Conservation (phyloP, 148 eudicot genomes). For the Silene conica region DNA sequence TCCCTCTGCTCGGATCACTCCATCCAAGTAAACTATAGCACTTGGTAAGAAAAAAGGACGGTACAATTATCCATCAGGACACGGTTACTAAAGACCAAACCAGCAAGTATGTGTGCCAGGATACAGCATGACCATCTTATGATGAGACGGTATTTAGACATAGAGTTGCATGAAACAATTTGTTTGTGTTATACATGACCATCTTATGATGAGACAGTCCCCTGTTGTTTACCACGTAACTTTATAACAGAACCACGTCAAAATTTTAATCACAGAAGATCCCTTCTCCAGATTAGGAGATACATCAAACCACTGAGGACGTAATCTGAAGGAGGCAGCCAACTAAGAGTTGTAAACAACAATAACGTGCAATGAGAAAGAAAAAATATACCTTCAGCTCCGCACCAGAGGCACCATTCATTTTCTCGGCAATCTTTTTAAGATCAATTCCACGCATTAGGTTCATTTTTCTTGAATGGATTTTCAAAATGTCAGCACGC, state of each 20-base stretch:
- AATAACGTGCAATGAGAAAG: background rate
- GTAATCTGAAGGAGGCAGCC: background rate
- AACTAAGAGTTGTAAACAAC: background rate
- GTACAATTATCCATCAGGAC: too few relatives aligned
- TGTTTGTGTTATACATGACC: too few relatives aligned
- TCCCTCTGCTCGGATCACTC: background rate
- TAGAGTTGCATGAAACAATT: background rate
- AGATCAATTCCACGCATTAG: constrained; percentile 63
- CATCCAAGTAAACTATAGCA: too few relatives aligned
- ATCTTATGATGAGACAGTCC: too few relatives aligned
- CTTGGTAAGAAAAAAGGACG: too few relatives aligned
- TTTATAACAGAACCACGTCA: background rate
- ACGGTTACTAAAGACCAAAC: too few relatives aligned
- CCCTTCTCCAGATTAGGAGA: background rate
- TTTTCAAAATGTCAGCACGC: constrained; percentile 59
- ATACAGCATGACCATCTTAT: too few relatives aligned
- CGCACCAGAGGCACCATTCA: constrained; percentile 61
- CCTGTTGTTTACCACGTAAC: too few relatives aligned
- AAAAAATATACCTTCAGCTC: constrained; percentile 46
- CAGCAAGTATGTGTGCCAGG: too few relatives aligned
- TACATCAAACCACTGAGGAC: background rate
- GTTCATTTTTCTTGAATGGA: constrained; percentile 69
- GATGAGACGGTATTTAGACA: too few relatives aligned
- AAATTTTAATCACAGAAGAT: background rate
- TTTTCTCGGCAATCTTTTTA: constrained; percentile 62